Conservation (phyloP, 495 filamentous ascomycete genomes). For the Staphylotrichum tortipilum region DNA sequence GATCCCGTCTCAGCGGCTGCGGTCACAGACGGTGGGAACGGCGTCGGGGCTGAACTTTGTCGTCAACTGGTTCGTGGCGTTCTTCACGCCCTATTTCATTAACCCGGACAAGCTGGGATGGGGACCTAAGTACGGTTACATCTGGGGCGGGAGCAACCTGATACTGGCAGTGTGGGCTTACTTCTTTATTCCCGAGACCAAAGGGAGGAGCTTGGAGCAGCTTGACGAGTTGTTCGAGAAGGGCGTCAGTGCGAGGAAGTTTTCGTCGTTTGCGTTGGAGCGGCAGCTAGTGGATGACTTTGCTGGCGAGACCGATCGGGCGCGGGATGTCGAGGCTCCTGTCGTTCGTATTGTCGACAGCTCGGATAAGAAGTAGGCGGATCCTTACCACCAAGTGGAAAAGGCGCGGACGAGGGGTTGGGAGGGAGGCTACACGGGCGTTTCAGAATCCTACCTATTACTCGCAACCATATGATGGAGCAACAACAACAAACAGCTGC, state of each 20-base stretch:
- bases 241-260: slow-evolving; percentile 30
- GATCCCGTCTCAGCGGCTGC: slow-evolving; percentile 38
- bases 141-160: slow-evolving; percentile 41
- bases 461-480: no score
- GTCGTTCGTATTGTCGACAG: slow-evolving; percentile 1
- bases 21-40: slow-evolving; percentile 44
- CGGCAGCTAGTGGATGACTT: slow-evolving; percentile 17
- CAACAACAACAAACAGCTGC: no score
- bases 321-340: background rate
- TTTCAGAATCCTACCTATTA: no score
- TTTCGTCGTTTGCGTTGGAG: slow-evolving; percentile 20
- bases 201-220: slow-evolving; percentile 50
- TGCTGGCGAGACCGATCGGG: background rate
- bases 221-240: slow-evolving; percentile 44
- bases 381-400: no score
- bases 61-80: slow-evolving; percentile 36
- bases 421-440: no score
- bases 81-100: slow-evolving; percentile 43
- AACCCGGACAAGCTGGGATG: slow-evolving; percentile 41
- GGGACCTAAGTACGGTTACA: slow-evolving; percentile 45
- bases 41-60: slow-evolving; percentile 41
- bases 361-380: slow-evolving; percentile 1
- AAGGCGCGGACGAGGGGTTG: no score
- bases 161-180: slow-evolving; percentile 41
- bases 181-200: slow-evolving; percentile 40